Evolutionary conservation across 306 rosid genomes (phyloP).

Genomic region (Quercus gilva): DNA sequence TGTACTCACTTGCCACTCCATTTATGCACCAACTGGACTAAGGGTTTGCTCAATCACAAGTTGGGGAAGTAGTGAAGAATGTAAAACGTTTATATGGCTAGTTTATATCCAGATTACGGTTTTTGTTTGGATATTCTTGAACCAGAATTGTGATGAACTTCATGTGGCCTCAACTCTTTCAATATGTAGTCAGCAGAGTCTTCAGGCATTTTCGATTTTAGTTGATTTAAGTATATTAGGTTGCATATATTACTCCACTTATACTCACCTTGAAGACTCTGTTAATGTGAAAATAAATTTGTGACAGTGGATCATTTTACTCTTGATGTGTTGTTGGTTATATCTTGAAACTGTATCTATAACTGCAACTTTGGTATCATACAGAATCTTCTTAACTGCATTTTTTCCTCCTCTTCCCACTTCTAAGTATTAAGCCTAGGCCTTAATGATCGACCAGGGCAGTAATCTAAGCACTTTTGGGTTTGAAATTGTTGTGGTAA

Average conservation of each 20-base stretch:
- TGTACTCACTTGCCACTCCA: not conserved
- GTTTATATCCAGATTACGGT: not conserved
- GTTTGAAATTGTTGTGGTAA: not conserved
- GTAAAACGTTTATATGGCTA: not conserved
- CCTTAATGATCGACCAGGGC: too few relatives aligned
- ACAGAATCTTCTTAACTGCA: not conserved
- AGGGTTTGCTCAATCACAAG: not conserved
- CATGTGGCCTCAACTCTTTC: not conserved
- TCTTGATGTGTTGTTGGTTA: not conserved
- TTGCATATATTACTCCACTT: not conserved
- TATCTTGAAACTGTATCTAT: not conserved
- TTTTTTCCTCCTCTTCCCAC: not conserved
- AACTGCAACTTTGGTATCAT: not conserved
- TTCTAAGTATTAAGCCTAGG: not conserved
- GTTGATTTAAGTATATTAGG: not conserved
- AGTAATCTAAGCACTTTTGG: too few relatives aligned
- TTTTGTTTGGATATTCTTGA: not conserved
- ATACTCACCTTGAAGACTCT: not conserved
- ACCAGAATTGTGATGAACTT: not conserved
- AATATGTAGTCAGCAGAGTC: not conserved
- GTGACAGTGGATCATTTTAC: not conserved
- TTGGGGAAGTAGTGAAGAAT: not conserved
- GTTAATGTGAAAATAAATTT: not conserved
- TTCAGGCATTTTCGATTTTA: not conserved
- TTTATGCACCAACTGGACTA: not conserved